phyloP scores from a whole-genome alignment of 805 yeast species.

The Candida awuae region DNA sequence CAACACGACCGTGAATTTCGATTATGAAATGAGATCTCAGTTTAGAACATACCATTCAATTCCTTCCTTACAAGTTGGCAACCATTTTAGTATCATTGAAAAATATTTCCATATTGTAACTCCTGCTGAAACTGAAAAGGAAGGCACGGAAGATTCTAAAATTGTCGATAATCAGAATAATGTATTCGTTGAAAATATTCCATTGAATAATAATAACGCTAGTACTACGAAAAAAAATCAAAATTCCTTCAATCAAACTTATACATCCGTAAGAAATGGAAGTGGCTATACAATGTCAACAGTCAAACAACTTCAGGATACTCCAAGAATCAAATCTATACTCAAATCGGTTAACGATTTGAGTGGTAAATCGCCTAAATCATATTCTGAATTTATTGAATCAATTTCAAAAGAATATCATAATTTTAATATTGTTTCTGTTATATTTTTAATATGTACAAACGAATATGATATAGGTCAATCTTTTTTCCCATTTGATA shows the following conservation, averaged over 20 bases:
- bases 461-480: slow-evolving; percentile 34
- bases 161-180: too few species aligned
- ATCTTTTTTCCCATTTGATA: slow-evolving; percentile 20
- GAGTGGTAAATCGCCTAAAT: slow-evolving; percentile 40
- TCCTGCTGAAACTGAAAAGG: too few species aligned
- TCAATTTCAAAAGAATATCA: slow-evolving; percentile 14
- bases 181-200: slow-evolving; percentile 11
- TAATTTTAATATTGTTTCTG: slow-evolving; percentile 55
- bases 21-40: slow-evolving; percentile 91
- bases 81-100: slow-evolving; percentile 30
- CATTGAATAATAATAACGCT: neutral
- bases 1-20: slow-evolving; percentile 92
- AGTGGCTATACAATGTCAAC: slow-evolving; percentile 32
- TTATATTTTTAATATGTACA: slow-evolving; percentile 67
- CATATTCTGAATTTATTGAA: slow-evolving; percentile 37
- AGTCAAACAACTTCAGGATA: slow-evolving; percentile 83
- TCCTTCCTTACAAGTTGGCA: slow-evolving; percentile 74
- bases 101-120: slow-evolving; percentile 22
- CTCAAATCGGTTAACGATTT: slow-evolving; percentile 81
- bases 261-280: slow-evolving; percentile 17
- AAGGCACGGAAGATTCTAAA: too few species aligned
- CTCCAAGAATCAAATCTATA: slow-evolving; percentile 86
- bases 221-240: neutral
- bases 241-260: slow-evolving; percentile 7
- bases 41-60: slow-evolving; percentile 89